phyloP scores from a whole-genome alignment of 2,329 filamentous ascomycete species.

The Pezicula neosporulosa region DNA sequence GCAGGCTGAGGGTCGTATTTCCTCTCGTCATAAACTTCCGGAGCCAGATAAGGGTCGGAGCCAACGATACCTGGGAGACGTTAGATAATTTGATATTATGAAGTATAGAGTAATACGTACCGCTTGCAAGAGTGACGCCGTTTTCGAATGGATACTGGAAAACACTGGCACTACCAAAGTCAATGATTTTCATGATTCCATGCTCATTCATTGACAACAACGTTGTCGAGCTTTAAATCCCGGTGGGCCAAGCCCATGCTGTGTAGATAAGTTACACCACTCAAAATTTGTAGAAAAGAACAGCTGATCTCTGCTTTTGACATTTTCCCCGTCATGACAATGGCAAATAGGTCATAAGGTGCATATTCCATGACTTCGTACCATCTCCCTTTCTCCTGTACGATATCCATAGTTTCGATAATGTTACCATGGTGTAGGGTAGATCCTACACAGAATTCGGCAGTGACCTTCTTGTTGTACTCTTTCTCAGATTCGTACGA shows the following conservation, averaged over 20 bases:
- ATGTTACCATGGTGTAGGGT: slow-evolving; percentile 97
- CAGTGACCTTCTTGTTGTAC: slow-evolving; percentile 96
- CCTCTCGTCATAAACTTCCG: slow-evolving; percentile 90
- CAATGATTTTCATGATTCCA: slow-evolving; percentile 99
- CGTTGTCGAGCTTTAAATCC: slow-evolving; percentile 95
- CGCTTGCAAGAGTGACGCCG: slow-evolving; percentile 75
- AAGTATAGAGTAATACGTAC: slow-evolving; percentile 45
- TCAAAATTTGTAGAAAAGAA: slow-evolving; percentile 90
- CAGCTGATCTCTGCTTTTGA: slow-evolving; percentile 85
- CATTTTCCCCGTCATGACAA: slow-evolving; percentile 99
- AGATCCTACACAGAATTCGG: slow-evolving; percentile 96
- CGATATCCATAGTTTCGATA: slow-evolving; percentile 95
- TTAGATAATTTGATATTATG: slow-evolving; percentile 1
- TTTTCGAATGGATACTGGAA: slow-evolving; percentile 97
- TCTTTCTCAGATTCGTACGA: slow-evolving; percentile 92
- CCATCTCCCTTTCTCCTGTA: slow-evolving; percentile 92
- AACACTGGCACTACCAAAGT: slow-evolving; percentile 95
- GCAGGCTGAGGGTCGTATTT: slow-evolving; percentile 93
- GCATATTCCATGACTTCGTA: slow-evolving; percentile 99
- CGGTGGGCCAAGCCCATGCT: slow-evolving; percentile 92
- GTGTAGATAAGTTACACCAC: slow-evolving; percentile 90
- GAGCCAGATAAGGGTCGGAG: slow-evolving; percentile 92
- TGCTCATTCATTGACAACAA: slow-evolving; percentile 94
- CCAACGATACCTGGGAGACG: slow-evolving; percentile 62
- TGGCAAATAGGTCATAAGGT: slow-evolving; percentile 92